Evolutionary conservation across 2,329 filamentous ascomycete genomes (phyloP), one percentile per base, ranked within the genome.

Genomic region (Neopestalotiopsis rosae): DNA sequence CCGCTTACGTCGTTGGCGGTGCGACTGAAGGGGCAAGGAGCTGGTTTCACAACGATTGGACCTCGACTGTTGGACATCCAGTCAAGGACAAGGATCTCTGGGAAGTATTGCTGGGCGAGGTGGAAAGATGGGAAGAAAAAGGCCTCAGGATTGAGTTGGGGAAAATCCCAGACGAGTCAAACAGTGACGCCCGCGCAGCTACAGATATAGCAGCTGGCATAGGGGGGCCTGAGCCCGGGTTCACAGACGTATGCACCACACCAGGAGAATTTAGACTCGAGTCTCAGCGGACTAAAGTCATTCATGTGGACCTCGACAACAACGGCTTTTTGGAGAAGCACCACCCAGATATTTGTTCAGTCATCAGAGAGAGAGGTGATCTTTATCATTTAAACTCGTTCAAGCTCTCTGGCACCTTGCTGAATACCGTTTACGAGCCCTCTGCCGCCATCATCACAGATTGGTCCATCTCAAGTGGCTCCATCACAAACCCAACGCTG

Each of bases 51-150:
- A 84, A 82, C 17, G 80, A 75, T 4, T 90, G 87, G 86, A 80
- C 49, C 68, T 84, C 77, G 7, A 69, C 65, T 1, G 69, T 63
- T 2, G 76, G 78, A 0, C 71, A 14, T 0, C 68, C 72, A 1
- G 84, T 88, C 61, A 83, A 83, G 74, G 88, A 89, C 69, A 77
- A 74, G 68, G 86, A 90, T 69, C 70, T 89, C 30, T 89, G 87
- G 86, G 76, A 87, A 72, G n/a, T 66, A 24, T 28, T 66, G 20
- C 28, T 66, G 13, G 64, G 64, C 14, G 64, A 65, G 14, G 62
- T 65, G 2, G 62, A 65, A 10, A 65, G 42, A 30, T 65, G 38
- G 62, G 14, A 65, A 3, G 40, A 30, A 1, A 1, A 52, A 24
- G n/a, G 62, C 2, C 62, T 65, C 6, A 13, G 24, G 10, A 38